phyloP scores from a whole-genome alignment of 768 basidiomycete genomes.

The Saitozyma podzolica region DNA sequence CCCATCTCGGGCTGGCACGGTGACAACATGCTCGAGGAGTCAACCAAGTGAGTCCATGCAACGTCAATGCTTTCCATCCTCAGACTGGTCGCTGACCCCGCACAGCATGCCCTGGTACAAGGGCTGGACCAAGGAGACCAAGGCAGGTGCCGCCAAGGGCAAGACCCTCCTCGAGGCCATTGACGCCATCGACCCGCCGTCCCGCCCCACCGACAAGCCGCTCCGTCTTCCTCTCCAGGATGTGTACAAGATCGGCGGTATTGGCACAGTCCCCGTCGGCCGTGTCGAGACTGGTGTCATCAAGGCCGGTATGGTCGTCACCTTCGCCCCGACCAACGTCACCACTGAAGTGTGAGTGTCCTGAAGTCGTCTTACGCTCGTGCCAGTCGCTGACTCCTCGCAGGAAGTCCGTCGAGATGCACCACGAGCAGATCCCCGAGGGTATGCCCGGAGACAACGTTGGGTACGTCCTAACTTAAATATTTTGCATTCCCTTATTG shows the following conservation, averaged over 20 bases:
- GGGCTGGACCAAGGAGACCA: conserved; percentile 97
- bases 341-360: conserved; percentile 82
- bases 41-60: conserved; percentile 72
- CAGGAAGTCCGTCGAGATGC: conserved; percentile 69
- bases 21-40: conserved; percentile 99
- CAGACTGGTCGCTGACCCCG: conserved; percentile 6
- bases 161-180: conserved; percentile 99
- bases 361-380: conserved; percentile 91
- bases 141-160: conserved; percentile 89
- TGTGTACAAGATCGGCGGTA: conserved; percentile 99
- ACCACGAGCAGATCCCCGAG: conserved; percentile 73
- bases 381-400: not conserved
- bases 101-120: conserved; percentile 98
- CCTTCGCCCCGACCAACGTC: conserved; percentile 93
- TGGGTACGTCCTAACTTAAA: conserved; percentile 20
- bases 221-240: conserved; percentile 99
- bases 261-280: conserved; percentile 99
- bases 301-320: conserved; percentile 90
- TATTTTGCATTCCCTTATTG: conserved; percentile 4
- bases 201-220: conserved; percentile 97
- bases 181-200: conserved; percentile 97
- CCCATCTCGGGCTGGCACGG: conserved; percentile 99
- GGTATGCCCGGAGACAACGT: conserved; percentile 99
- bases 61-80: not conserved
- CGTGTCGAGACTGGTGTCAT: conserved; percentile 99